phyloP scores from a whole-genome alignment of 495 filamentous ascomycete species.

The Penicillium manginii region DNA sequence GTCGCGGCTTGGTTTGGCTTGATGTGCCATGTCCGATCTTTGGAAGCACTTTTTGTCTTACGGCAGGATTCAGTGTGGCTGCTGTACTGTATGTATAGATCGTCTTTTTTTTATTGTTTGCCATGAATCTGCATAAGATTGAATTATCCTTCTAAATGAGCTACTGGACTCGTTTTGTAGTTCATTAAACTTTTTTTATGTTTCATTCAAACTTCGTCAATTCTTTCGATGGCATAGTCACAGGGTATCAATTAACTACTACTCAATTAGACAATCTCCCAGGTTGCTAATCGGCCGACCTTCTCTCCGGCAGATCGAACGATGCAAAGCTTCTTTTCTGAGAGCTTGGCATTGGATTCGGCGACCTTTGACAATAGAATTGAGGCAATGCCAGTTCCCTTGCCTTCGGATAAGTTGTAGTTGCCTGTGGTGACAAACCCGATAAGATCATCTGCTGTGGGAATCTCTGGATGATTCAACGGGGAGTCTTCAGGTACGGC shows the following conservation, averaged over 20 bases:
- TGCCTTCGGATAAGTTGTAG: constrained; percentile 78
- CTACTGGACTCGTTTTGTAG: neutral
- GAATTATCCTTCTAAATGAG: constrained; percentile 21
- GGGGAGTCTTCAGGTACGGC: constrained; percentile 36
- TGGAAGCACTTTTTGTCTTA: constrained; percentile 10
- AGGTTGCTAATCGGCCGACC: constrained; percentile 76
- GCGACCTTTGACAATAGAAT: constrained; percentile 64
- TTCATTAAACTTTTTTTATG: neutral
- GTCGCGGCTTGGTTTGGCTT: constrained; percentile 1
- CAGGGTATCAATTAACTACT: constrained; percentile 22
- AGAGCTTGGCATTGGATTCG: constrained; percentile 25
- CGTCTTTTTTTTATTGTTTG: constrained; percentile 24
- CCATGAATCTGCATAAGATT: constrained; percentile 26
- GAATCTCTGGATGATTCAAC: constrained; percentile 65
- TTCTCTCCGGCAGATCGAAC: constrained; percentile 77
- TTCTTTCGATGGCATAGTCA: neutral
- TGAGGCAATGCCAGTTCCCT: constrained; percentile 74
- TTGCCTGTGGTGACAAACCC: constrained; percentile 91
- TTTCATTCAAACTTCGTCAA: constrained; percentile 1
- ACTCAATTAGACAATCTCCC: constrained; percentile 66
- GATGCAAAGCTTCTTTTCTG: constrained; percentile 65
- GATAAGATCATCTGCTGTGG: constrained; percentile 76
- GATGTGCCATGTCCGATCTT: constrained; percentile 18
- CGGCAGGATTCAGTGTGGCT: constrained; percentile 13
- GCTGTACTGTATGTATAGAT: constrained; percentile 41